Evolutionary conservation across 352 stramenopile species (phyloP).

Genomic region (Blastocystis hominis): DNA sequence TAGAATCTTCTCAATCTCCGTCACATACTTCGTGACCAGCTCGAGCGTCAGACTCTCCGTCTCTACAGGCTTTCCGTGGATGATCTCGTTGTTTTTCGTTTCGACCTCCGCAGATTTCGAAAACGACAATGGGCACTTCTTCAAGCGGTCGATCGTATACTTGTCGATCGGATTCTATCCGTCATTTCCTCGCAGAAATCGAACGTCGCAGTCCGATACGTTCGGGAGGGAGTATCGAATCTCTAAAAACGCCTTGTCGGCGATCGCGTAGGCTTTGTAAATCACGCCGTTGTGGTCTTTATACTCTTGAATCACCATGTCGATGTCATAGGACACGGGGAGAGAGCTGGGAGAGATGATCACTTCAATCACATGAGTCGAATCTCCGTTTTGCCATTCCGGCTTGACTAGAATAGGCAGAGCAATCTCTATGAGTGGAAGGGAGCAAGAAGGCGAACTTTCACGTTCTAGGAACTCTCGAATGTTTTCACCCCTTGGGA

Average conservation of each 20-base stretch:
- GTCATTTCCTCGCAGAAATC: background rate
- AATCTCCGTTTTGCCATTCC: background rate
- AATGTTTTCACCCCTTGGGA: background rate
- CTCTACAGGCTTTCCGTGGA: background rate
- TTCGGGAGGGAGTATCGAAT: conserved; percentile 31
- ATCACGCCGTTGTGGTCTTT: conserved; percentile 10
- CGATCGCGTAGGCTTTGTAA: conserved; percentile 6
- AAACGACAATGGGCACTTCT: conserved; percentile 1
- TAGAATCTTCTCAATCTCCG: background rate
- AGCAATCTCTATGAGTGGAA: background rate
- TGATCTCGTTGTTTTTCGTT: conserved; percentile 11
- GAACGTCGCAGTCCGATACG: background rate
- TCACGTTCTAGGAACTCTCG: background rate
- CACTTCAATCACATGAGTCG: background rate
- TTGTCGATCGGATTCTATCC: background rate
- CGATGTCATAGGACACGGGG: background rate
- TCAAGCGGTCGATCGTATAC: conserved; percentile 1
- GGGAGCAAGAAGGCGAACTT: background rate
- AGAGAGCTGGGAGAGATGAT: background rate
- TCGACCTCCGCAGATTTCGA: background rate
- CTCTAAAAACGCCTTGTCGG: background rate
- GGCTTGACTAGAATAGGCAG: conserved; percentile 7
- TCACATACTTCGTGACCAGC: background rate
- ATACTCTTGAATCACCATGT: background rate
- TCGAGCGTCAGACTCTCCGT: background rate